These are phyloP conservation scores for Rubus idaeus DNA, from an alignment of 306 rosid species.

Conservation along the genomic window DNA sequence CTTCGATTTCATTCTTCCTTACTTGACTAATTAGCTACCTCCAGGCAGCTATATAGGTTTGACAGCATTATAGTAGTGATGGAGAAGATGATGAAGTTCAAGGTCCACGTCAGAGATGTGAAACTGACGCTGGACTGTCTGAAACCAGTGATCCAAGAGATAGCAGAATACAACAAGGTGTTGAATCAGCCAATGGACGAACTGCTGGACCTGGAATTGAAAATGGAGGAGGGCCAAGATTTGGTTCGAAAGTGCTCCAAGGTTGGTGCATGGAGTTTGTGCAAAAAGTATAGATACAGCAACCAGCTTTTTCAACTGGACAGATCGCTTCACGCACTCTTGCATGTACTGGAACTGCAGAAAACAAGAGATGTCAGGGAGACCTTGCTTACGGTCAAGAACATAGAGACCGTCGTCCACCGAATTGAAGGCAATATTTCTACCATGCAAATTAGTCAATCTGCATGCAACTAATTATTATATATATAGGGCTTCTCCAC, in stretches of 20 bases:
- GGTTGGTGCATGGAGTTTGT: neutral
- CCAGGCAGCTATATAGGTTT: neutral
- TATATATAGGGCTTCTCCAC: no score
- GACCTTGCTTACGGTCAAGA: neutral
- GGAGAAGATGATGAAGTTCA: slow-evolving; percentile 5
- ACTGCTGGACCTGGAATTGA: neutral
- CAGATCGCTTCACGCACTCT: neutral
- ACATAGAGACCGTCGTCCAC: neutral
- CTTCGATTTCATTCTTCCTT: neutral
- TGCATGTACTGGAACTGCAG: neutral
- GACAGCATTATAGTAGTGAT: neutral
- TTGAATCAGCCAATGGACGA: neutral
- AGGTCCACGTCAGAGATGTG: neutral
- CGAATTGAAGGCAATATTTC: neutral
- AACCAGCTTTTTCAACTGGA: neutral
- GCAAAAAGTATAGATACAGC: neutral
- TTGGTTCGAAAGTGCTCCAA: neutral
- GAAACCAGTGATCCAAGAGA: neutral
- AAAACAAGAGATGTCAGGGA: slow-evolving; percentile 5
- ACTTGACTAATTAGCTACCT: neutral
- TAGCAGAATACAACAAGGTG: slow-evolving; percentile 1
- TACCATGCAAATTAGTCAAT: neutral
- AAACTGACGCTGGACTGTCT: neutral
- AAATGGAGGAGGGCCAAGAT: neutral
- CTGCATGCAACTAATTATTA: neutral